Evolutionary conservation across 257 asterid species (phyloP), one percentile per base, ranked within the genome.

Genomic region (Solanum raphanifolium): DNA sequence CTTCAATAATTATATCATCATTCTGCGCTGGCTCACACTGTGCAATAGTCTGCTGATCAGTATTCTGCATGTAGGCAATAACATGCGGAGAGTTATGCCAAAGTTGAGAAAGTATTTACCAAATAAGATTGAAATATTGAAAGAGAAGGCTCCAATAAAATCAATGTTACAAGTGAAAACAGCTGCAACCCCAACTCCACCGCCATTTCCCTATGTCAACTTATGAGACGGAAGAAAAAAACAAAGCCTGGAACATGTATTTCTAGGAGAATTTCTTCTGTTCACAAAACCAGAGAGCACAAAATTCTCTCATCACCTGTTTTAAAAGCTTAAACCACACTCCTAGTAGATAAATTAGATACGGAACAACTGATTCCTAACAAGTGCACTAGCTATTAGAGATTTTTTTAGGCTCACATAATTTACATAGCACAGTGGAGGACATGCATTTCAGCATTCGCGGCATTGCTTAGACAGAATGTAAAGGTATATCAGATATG

Each of bases 1-100:
- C 89, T 89, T 94, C 98, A 87, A 93, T 89, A 87, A 90, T 66
- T 85, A 52, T 84, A 85, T 86, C 84, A 76, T 94, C 98, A 91
- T 90, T 92, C 85, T 87, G 88, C 85, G 75, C 86, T 46, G 94
- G 74, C 81, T 90, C 95, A 89, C 90, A 91, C 89, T 10, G 89
- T 76, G 46, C 88, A 87, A 65, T 88, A 87, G 74, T 83, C 85
- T 89, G 88, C 68, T 55, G 94, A 85, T 88, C 88, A 76, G 71
- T 68, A 87, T 76, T 83, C 94, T 91, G 92, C 91, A 84, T 36
- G 58, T 38, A 48, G 82, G 62, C 48, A 58, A 81, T 41, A 62
- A 68, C 78, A 78, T 36, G 10, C 32, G 31, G 66, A 55, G 34
- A n/a, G 55, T 73, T 84, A 46, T 62, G 46, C 41, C 58, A 31